phyloP scores from a whole-genome alignment of 2,329 filamentous ascomycete species.

The Diplocarpon mali region DNA sequence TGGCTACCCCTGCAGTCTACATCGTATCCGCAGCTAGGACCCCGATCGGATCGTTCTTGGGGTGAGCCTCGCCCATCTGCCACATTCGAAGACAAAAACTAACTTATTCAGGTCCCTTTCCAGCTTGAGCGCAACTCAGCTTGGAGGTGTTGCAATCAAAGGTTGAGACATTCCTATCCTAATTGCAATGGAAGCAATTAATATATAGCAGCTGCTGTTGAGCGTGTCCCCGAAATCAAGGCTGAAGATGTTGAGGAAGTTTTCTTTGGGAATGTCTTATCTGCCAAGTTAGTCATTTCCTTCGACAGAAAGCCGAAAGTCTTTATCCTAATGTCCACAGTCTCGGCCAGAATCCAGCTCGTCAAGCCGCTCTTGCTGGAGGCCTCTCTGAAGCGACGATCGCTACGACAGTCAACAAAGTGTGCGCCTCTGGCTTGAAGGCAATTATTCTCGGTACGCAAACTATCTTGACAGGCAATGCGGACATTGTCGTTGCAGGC shows the following conservation, averaged over 20 bases:
- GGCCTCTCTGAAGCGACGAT: slow-evolving; percentile 72
- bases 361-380: slow-evolving; percentile 84
- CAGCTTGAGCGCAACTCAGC: slow-evolving; percentile 72
- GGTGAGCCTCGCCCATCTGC: slow-evolving; percentile 54
- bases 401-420: slow-evolving; percentile 96
- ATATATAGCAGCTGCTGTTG: slow-evolving; percentile 52
- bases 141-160: slow-evolving; percentile 89
- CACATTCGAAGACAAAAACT: slow-evolving; percentile 10
- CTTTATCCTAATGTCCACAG: slow-evolving; percentile 34
- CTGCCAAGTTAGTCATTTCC: slow-evolving; percentile 61
- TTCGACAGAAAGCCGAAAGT: background rate
- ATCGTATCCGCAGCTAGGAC: slow-evolving; percentile 89
- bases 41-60: slow-evolving; percentile 87
- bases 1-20: slow-evolving; percentile 85
- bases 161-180: slow-evolving; percentile 37
- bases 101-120: slow-evolving; percentile 61
- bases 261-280: slow-evolving; percentile 96
- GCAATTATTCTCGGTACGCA: slow-evolving; percentile 89
- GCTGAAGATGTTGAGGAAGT: slow-evolving; percentile 88
- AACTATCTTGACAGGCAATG: slow-evolving; percentile 94
- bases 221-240: slow-evolving; percentile 77
- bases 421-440: slow-evolving; percentile 92
- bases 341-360: slow-evolving; percentile 89
- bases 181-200: background rate
- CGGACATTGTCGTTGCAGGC: slow-evolving; percentile 84